Evolutionary conservation across 2,329 filamentous ascomycete species (phyloP).

Genomic region (Phyllosticta citriasiana): DNA sequence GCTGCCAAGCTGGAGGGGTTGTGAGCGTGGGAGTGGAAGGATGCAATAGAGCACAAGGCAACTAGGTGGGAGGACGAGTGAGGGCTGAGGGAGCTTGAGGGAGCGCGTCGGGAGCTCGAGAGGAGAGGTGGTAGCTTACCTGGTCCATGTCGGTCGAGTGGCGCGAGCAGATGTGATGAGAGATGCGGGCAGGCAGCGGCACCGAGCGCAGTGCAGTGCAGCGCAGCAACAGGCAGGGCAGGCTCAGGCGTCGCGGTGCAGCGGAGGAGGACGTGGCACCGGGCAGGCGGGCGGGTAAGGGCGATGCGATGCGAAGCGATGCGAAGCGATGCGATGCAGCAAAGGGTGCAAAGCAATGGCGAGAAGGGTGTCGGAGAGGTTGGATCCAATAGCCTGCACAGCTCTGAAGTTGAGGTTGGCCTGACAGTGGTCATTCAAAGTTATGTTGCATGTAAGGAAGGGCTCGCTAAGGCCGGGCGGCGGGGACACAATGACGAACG

Average conservation of each 20-base stretch:
- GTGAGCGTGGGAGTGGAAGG: constrained; percentile 3
- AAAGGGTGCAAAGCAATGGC: background rate
- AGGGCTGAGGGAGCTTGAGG: constrained; percentile 13
- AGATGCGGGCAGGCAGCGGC: constrained; percentile 2
- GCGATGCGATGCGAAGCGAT: background rate
- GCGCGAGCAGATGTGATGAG: constrained; percentile 10
- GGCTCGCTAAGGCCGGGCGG: constrained; percentile 11
- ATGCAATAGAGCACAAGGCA: background rate
- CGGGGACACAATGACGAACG: constrained; percentile 10
- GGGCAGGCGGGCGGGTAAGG: background rate
- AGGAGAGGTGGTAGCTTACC: constrained; percentile 19
- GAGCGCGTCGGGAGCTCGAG: background rate
- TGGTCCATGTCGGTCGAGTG: constrained; percentile 24
- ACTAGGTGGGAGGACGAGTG: constrained; percentile 9
- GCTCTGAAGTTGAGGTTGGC: background rate
- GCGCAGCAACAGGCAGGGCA: background rate
- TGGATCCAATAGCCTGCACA: background rate
- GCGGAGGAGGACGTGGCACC: background rate
- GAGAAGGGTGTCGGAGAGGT: background rate
- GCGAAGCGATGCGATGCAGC: constrained; percentile 1
- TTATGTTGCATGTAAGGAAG: constrained; percentile 9
- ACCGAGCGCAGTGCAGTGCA: background rate
- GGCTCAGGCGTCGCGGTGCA: background rate
- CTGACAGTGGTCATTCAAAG: constrained; percentile 1
- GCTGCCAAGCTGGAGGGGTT: constrained; percentile 41